These are phyloP conservation scores for Pichia sp. DNA, from an alignment of 1,139 yeast genomes.

Conservation along the genomic window DNA sequence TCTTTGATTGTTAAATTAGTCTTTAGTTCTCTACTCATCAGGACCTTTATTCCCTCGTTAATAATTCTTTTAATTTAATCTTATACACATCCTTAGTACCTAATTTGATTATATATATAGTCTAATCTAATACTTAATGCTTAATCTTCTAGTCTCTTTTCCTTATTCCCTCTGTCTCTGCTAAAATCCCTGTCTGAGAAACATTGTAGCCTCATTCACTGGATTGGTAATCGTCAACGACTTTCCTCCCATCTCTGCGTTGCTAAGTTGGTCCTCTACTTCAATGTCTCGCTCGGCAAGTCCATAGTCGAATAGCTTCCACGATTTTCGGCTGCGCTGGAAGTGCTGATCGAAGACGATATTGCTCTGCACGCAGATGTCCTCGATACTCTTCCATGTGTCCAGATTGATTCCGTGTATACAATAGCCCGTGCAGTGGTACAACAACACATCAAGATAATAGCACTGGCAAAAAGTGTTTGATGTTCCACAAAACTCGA, in stretches of 20 bases:
- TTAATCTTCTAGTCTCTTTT: neutral
- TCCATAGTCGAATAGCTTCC: neutral
- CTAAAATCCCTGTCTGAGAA: neutral
- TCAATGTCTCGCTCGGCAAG: neutral
- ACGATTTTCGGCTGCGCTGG: neutral
- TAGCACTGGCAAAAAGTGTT: slow-evolving; percentile 27
- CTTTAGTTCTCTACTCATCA: neutral
- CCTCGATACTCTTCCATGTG: neutral
- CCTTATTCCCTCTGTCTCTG: neutral
- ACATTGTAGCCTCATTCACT: neutral
- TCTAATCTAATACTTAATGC: neutral
- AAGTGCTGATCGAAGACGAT: neutral
- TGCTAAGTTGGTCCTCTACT: neutral
- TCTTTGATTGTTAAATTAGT: slow-evolving; percentile 1
- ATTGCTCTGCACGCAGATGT: neutral
- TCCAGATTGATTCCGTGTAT: slow-evolving; percentile 2
- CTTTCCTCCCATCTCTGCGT: neutral
- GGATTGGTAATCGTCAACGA: no score
- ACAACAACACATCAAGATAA: slow-evolving; percentile 22
- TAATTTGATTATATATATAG: neutral
- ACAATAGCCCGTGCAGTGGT: slow-evolving; percentile 24
- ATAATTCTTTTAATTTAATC: neutral
- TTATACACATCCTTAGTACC: neutral
- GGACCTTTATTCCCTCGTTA: neutral
- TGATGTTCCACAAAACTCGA: slow-evolving; percentile 11